Base-by-base conservation (phyloP, 371 early-diverging fungal genomes). In the Parasitella parasitica region DNA sequence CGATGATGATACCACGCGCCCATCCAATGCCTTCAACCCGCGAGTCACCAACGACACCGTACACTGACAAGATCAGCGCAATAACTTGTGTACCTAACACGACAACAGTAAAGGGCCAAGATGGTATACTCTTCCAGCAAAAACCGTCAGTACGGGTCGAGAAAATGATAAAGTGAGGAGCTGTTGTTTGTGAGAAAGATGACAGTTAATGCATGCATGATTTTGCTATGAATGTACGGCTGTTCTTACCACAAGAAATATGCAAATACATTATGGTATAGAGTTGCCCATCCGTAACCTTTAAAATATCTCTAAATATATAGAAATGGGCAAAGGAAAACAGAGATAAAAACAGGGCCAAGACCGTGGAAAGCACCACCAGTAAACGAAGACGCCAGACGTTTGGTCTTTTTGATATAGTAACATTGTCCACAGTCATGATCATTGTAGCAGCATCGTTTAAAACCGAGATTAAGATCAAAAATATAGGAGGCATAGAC, bases 91-190 rank as follows among this genome's bases (percentile, higher is more conserved):
- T 96, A 18, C 91, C 94, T 51, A 91, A 80, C 36, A 96, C 89
- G 52, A 93, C 94, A 0, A 81, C 58, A 0, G 90, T 86, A 71
- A 96, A 96, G 37, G 83, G 75, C 79, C 81, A 80, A 22, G 91
- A 90, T 6, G 97, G 97, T 59, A 89, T 66, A 54, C 85, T 90
- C 62, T 85, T 86, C 94, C 94, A 96, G 78, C 93, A 94, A 76
- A 88, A 92, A 27, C 87, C 85, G 4, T 90, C 82, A 15, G 94
- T 72, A 57, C 97, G 89, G 6, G 97, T 96, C 12, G 95, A 94
- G 72, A 96, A 96, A 74, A 96, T 96, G 28, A 94, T 92, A 77
- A 96, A 96, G 80, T 96, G 96, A 41, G 97, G 97, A 56, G 90
- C 90, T 78, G 48, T 78, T 20, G n/a, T n/a, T 75, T 73, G 43